Evolutionary conservation across 768 basidiomycete species (phyloP).

Genomic region (Mycena latifolia): DNA sequence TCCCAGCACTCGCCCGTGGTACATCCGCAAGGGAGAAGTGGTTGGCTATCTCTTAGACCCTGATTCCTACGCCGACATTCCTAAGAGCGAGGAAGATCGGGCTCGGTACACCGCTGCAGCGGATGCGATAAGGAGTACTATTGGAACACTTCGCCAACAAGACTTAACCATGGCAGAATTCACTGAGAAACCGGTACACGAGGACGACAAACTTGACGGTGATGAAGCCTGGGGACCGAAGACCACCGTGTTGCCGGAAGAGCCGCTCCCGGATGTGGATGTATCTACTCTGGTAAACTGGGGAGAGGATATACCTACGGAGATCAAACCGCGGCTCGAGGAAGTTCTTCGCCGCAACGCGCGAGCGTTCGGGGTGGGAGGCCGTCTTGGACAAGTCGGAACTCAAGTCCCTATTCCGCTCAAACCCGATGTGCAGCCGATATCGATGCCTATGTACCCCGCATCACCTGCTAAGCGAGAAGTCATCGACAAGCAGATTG

Average conservation of each 20-base stretch:
- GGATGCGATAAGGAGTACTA: background rate
- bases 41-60: slow-evolving; percentile 31
- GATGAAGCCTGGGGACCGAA: slow-evolving; percentile 40
- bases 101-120: background rate
- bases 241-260: slow-evolving; percentile 38
- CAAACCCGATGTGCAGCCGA: slow-evolving; percentile 29
- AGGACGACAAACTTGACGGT: background rate
- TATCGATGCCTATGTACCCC: slow-evolving; percentile 39
- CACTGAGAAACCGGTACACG: too few species aligned
- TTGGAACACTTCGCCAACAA: too few species aligned
- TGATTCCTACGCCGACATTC: slow-evolving; percentile 7
- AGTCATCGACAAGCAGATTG: slow-evolving; percentile 44
- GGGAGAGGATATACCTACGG: slow-evolving; percentile 32
- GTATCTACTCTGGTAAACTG: slow-evolving; percentile 34
- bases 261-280: slow-evolving; percentile 21
- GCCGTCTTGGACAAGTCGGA: slow-evolving; percentile 35
- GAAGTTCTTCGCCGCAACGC: slow-evolving; percentile 23
- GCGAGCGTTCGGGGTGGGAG: slow-evolving; percentile 41
- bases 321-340: background rate
- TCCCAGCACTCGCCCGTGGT: slow-evolving; percentile 18
- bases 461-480: slow-evolving; percentile 40
- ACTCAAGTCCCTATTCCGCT: slow-evolving; percentile 37
- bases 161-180: too few species aligned
- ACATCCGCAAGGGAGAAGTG: slow-evolving; percentile 30
- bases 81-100: background rate